A percentile compares a stretch with the other conserved stretches of the same genome.
These are phyloP conservation scores for Hypoxylon cercidicola DNA, from an alignment of 495 filamentous ascomycete species.

Conservation along the genomic window DNA sequence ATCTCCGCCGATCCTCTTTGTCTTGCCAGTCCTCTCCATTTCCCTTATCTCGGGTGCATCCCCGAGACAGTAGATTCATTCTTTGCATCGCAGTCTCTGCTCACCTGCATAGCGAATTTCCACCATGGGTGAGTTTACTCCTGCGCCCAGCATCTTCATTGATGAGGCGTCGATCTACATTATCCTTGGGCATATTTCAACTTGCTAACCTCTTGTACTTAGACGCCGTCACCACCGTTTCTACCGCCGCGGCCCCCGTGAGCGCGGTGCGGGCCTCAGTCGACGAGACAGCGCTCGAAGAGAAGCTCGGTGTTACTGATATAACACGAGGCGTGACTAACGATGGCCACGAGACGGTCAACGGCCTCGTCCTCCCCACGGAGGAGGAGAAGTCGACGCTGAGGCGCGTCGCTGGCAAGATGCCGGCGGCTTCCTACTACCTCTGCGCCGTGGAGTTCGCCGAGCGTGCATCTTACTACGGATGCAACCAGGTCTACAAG, in stretches of 20 bases:
- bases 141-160: slow-evolving; percentile 1
- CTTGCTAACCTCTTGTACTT: slow-evolving; percentile 16
- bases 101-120: slow-evolving; percentile 16
- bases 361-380: slow-evolving; percentile 60
- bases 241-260: slow-evolving; percentile 37
- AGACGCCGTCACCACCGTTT: slow-evolving; percentile 42
- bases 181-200: neutral
- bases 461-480: slow-evolving; percentile 69
- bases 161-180: neutral
- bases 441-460: slow-evolving; percentile 68
- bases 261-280: slow-evolving; percentile 42
- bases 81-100: slow-evolving; percentile 22
- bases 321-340: slow-evolving; percentile 14
- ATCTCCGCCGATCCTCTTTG: slow-evolving; percentile 11
- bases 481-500: slow-evolving; percentile 64
- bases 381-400: slow-evolving; percentile 63
- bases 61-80: slow-evolving; percentile 20
- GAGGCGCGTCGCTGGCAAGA: slow-evolving; percentile 61
- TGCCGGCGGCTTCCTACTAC: slow-evolving; percentile 59
- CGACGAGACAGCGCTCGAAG: slow-evolving; percentile 34
- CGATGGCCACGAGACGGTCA: slow-evolving; percentile 44
- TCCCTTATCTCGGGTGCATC: slow-evolving; percentile 31
- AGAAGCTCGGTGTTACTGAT: slow-evolving; percentile 11
- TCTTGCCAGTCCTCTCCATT: slow-evolving; percentile 10
- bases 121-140: slow-evolving; percentile 32